Evolutionary conservation across 2,329 filamentous ascomycete species (phyloP).

Genomic region (Arthrobotrys megalospora): DNA sequence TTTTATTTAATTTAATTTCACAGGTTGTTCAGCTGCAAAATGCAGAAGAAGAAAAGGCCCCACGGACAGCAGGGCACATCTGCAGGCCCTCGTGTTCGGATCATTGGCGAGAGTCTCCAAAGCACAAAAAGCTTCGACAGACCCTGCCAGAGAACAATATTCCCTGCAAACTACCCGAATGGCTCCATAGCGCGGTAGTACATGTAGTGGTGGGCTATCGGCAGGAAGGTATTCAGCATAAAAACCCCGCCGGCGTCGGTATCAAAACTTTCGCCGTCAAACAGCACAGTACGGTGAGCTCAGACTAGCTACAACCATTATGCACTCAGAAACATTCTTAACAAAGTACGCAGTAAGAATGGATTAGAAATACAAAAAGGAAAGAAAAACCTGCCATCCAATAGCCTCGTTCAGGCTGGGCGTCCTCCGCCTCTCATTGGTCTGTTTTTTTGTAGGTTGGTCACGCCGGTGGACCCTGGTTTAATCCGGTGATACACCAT

Average conservation of each 20-base stretch:
- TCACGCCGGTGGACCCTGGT: constrained; percentile 18
- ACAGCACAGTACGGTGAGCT: neutral
- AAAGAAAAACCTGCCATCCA: constrained; percentile 6
- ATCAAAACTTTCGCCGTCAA: neutral
- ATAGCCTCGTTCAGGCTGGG: neutral
- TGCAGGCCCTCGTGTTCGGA: constrained; percentile 39
- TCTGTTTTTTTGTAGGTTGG: neutral
- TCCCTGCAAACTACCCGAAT: constrained; percentile 3
- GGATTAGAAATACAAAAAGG: neutral
- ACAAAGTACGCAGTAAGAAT: neutral
- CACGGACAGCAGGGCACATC: neutral
- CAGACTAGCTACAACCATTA: neutral
- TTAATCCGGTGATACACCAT: constrained; percentile 48
- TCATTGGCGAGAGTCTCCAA: constrained; percentile 43
- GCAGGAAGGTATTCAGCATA: too few species aligned
- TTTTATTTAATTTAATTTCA: constrained; percentile 1
- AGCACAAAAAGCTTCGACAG: neutral
- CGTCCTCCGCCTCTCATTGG: neutral
- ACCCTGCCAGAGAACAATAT: neutral
- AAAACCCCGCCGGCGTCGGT: constrained; percentile 3
- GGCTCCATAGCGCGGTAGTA: too few species aligned
- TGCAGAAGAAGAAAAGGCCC: too few species aligned
- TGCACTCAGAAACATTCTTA: neutral
- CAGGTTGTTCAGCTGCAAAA: neutral
- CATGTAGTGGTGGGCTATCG: too few species aligned